Evolutionary conservation across 176 grass and related monocot genomes (phyloP), one percentile per base, ranked within the genome.

Genomic region (Oryza coarctata): DNA sequence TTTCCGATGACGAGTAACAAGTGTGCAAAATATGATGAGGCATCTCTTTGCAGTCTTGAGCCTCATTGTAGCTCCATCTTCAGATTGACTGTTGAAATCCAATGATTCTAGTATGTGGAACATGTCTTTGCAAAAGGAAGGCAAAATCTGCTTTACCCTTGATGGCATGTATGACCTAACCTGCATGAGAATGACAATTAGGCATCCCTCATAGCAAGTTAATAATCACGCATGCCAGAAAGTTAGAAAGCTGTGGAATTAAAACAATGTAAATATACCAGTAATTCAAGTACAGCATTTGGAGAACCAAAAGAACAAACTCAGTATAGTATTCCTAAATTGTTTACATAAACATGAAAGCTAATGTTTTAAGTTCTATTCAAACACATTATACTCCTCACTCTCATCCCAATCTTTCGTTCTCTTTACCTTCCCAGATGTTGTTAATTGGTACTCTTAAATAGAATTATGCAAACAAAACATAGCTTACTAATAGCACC

Each of bases 1-100:
- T 77, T 92, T 97, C 78, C 94, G 74, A 62, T 97, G 94, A 33
- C 92, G 92, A 58, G 87, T 94, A 40, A 97, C 85, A 73, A 97
- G 87, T 65, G 86, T 80, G 71, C 90, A 94, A 90, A 94, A 87
- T 78, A 97, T 90, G 40, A 92, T 81, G 64, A 97, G 87, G 78
- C 92, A 84, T 87, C 94, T 97, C 79, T 97, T 97, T 89, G 90
- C 92, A 85, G 87, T 94, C 70, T 92, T 97, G 64, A 92, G 77
- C 69, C 76, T 90, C 61, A 69, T 40, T 36, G 60, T 43, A 47
- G 64, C 38, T 60, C 69, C 79, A 69, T 92, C 89, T 78, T 86
- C 84, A 66, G 77, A 78, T 30, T 23, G 30, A 84, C 68, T 62
- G 44, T 81, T 83, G 70, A 97, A 94, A 69, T 82, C 85, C 63